Evolutionary conservation across 1,139 yeast genomes (phyloP).

Genomic region (Debaryomyces nepalensis): DNA sequence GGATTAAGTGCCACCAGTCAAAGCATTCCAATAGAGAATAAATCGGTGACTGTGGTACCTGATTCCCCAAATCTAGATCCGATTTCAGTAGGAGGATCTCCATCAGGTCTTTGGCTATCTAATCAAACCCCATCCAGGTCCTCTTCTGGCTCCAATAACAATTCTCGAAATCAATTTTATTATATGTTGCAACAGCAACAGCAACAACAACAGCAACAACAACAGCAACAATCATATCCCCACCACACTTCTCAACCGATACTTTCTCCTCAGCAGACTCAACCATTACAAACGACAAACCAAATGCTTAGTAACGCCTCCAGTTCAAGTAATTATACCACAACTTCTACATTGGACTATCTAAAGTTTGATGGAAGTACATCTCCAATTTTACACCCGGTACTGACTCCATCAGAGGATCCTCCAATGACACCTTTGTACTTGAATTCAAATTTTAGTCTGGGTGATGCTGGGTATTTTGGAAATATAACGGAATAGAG

Average conservation of each 20-base stretch:
- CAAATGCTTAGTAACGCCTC: slow-evolving; percentile 6
- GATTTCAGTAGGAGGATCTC: slow-evolving; percentile 57
- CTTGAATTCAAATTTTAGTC: slow-evolving; percentile 24
- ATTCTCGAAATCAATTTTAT: slow-evolving; percentile 23
- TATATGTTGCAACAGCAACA: slow-evolving; percentile 21
- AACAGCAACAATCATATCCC: neutral
- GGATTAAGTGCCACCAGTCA: slow-evolving; percentile 26
- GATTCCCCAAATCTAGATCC: slow-evolving; percentile 60
- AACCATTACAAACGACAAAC: slow-evolving; percentile 7
- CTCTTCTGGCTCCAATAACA: slow-evolving; percentile 24
- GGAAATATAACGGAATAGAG: slow-evolving; percentile 17
- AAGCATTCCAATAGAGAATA: slow-evolving; percentile 33
- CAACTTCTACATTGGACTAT: slow-evolving; percentile 12
- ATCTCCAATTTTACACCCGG: slow-evolving; percentile 47
- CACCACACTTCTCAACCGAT: neutral
- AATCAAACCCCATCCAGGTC: slow-evolving; percentile 57
- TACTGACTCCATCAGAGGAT: slow-evolving; percentile 49
- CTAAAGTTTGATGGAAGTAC: slow-evolving; percentile 27
- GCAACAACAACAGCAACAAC: slow-evolving; percentile 7
- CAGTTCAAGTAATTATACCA: slow-evolving; percentile 13
- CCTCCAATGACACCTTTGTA: slow-evolving; percentile 53
- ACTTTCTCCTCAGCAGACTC: slow-evolving; percentile 13
- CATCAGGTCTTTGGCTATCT: slow-evolving; percentile 57
- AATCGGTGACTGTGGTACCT: slow-evolving; percentile 32
- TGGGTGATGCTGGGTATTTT: slow-evolving; percentile 21